Conservation (phyloP, 257 asterid genomes). For the Solanum appendiculatum region DNA sequence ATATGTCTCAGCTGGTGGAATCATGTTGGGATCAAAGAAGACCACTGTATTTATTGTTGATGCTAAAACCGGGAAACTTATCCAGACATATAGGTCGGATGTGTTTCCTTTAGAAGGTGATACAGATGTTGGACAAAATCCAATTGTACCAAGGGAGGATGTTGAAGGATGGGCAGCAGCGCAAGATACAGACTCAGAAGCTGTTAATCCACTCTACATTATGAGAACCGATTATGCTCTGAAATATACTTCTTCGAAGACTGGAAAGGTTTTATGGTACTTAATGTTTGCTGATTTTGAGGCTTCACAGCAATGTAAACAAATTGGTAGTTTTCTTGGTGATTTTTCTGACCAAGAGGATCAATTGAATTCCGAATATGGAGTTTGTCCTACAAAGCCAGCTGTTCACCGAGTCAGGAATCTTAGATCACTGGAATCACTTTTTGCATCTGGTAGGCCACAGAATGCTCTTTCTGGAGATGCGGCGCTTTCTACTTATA, state of each 20-base stretch:
- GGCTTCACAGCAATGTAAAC: constrained; percentile 60
- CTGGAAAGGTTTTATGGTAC: constrained; percentile 73
- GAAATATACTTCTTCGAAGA: constrained; percentile 47
- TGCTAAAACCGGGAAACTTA: constrained; percentile 60
- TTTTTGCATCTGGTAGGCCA: constrained; percentile 24
- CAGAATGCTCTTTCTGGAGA: constrained; percentile 45
- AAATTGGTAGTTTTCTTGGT: constrained; percentile 38
- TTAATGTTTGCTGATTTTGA: constrained; percentile 67
- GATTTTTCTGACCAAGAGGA: constrained; percentile 10
- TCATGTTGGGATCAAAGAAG: constrained; percentile 73
- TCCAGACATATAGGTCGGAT: constrained; percentile 51
- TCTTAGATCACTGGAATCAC: constrained; percentile 41
- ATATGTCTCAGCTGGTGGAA: constrained; percentile 47
- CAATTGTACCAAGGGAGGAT: constrained; percentile 33
- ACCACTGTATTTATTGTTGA: constrained; percentile 67
- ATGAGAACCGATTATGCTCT: constrained; percentile 72
- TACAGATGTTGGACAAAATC: constrained; percentile 28
- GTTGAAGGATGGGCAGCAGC: constrained; percentile 40
- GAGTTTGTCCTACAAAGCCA: constrained; percentile 39
- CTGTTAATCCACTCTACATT: constrained; percentile 53
- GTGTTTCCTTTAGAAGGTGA: constrained; percentile 27
- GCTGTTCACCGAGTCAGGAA: constrained; percentile 54
- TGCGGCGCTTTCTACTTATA: constrained; percentile 26
- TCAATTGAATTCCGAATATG: constrained; percentile 9
- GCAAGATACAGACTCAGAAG: constrained; percentile 19